Evolutionary conservation across 176 grass and related monocot species (phyloP), one percentile per base, ranked within the genome.

Genomic region (Oryza rufipogon): DNA sequence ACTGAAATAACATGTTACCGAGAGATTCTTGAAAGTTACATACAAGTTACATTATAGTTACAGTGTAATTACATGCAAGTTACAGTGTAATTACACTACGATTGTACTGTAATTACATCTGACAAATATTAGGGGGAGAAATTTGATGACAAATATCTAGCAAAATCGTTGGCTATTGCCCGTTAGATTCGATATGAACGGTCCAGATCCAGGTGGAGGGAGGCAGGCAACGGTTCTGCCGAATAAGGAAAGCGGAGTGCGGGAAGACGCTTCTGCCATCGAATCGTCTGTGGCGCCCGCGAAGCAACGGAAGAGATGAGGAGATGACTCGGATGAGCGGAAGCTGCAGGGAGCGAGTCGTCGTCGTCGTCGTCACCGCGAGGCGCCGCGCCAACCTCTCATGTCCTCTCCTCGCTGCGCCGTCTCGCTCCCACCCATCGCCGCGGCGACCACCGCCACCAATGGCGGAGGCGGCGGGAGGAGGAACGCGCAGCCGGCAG

Each of bases 271-370:
- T 68, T 84, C n/a, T 54, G n/a, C 5, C 63, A 23, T 73, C 45
- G 13, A 68, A 41, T 32, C 30, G 30, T 32, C 30, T 32, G 30
- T 32, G 30, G 30, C 30, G 66, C 20, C 20, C 83, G 65, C 83
- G 44, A 46, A 81, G 64, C 70, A 49, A 47, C 58, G 45, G 49
- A 88, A 14, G 45, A 61, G 84, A 90, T 90, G 87, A 92, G 84
- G 82, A 44, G 56, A 71, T 41, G 6, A 41, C 7, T 41, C 39
- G 8, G 39, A 8, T 87, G 76, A 92, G 69, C 69, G 32, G 73
- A 46, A 52, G 30, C 30, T 32, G 30, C 30, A 32, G 30, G 30
- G 30, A 32, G 30, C 30, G 30, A 32, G 30, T 32, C 30, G 30
- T 32, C 30, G 30, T 32, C 30, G 30, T 32, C 30, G 30, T 32